Evolutionary conservation across 345 rosid species (phyloP).

Genomic region (Euphorbia pulcherrima): DNA sequence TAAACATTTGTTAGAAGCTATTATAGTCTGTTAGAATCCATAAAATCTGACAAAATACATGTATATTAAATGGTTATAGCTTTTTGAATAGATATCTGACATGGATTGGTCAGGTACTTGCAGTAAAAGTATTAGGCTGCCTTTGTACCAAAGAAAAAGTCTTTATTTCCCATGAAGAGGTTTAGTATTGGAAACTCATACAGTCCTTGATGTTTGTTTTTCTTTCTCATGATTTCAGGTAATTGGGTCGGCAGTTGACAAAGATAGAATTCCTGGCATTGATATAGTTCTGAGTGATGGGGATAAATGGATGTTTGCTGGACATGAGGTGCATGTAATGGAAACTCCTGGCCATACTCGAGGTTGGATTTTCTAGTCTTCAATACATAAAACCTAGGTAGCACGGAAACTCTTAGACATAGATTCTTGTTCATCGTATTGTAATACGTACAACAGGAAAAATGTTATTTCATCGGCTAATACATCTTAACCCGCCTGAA

Average conservation of each 20-base stretch:
- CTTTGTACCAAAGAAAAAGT: neutral
- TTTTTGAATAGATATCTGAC: neutral
- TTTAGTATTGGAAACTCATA: neutral
- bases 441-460: too few species aligned
- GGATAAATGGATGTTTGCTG: constrained; percentile 99
- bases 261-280: constrained; percentile 82
- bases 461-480: too few species aligned
- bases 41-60: too few species aligned
- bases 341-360: constrained; percentile 96
- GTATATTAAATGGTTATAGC: too few species aligned
- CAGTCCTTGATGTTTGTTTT: neutral
- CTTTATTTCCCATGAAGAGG: neutral
- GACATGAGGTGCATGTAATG: constrained; percentile 79
- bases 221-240: constrained; percentile 50
- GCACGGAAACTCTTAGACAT: too few species aligned
- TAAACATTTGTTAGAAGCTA: too few species aligned
- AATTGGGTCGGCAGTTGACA: constrained; percentile 78
- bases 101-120: neutral
- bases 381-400: neutral
- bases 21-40: too few species aligned
- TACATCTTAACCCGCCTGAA: too few species aligned
- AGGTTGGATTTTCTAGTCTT: constrained; percentile 42
- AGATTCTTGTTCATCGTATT: too few species aligned
- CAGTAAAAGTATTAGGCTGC: neutral
- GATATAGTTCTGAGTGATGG: constrained; percentile 79